Evolutionary conservation across 805 yeast genomes (phyloP), one percentile per base, ranked within the genome.

Genomic region (Candida oleophila): DNA sequence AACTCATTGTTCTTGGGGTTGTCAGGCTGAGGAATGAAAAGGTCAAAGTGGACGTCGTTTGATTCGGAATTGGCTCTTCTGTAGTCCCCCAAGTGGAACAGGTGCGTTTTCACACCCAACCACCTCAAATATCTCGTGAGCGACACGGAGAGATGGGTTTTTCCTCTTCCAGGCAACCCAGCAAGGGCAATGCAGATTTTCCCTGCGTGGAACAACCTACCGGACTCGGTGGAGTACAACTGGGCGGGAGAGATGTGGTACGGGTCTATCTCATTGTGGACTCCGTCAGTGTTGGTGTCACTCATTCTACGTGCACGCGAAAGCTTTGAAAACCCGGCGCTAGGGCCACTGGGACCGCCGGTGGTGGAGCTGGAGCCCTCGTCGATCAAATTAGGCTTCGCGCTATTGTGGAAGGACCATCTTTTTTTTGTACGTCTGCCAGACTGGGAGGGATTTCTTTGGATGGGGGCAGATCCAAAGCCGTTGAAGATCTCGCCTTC

Each of bases 121-220:
- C 99, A 94, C 57, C 97, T 78, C 54, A 95, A 73, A 64, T 91
- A 94, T 48, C 99, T 78, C 3, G 97, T 89, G 52, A 94, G 75
- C 12, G 96, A 85, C 35, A 92, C 97, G 4, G 97, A 86, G 43
- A 92, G 74, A 62, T 90, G 89, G 1, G 99, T 94, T 63, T 94
- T 94, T 2, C 98, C 97, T 41, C 98, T 77, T 1, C 97, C 98
- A 2, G 99, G 98, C 49, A 91, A 74, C 0, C 99, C 99, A 3
- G 88, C 92, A 54, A 94, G 76, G 3, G 87, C 89, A 44, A 94
- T 85, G 56, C 96, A 82, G 38, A 94, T 82, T 57, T 89, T 87
- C 3, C 99, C 99, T 3, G 99, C 98, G 59, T 94, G 98, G 69
- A 89, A 94, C 56, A 94, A 74, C 52, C 89, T 79, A 0, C 99